Conservation (phyloP, 495 filamentous ascomycete species). For the Bryoglossum gracile region DNA sequence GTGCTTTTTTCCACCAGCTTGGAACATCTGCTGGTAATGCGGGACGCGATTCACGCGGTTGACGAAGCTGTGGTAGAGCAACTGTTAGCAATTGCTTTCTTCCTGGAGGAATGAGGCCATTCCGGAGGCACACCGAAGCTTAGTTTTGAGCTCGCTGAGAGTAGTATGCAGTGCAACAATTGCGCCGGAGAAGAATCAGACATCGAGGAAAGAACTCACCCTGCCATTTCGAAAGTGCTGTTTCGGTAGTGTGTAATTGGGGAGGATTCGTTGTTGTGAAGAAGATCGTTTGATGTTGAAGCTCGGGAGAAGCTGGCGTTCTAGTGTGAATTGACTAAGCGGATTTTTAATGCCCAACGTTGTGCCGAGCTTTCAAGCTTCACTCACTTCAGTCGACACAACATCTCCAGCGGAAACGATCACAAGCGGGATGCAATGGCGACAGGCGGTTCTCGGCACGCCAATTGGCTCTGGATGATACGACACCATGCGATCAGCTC, state of each 20-base stretch:
- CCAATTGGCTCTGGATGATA: conserved; percentile 11
- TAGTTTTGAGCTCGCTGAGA: neutral
- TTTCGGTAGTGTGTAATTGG: neutral
- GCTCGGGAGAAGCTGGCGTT: conserved; percentile 1
- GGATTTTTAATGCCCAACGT: neutral
- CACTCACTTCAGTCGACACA: neutral
- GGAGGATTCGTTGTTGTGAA: conserved; percentile 5
- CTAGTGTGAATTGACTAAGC: conserved; percentile 16
- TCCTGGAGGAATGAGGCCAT: conserved; percentile 10
- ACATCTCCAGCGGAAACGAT: neutral
- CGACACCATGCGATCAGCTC: conserved; percentile 42
- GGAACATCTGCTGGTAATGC: conserved; percentile 75
- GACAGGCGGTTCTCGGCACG: neutral
- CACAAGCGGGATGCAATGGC: conserved; percentile 27
- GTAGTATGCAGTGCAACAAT: neutral
- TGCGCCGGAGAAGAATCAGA: no score
- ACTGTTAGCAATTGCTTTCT: conserved; percentile 2
- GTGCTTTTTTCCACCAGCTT: conserved; percentile 61
- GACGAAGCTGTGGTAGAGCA: conserved; percentile 45
- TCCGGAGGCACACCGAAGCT: conserved; percentile 1
- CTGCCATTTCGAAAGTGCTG: conserved; percentile 24
- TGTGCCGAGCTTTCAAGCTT: neutral
- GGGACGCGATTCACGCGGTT: conserved; percentile 83
- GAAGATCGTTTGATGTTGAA: conserved; percentile 18
- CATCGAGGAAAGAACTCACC: conserved; percentile 24